phyloP scores from a whole-genome alignment of 1,284 basidiomycete species.

The Marasmius sp. region DNA sequence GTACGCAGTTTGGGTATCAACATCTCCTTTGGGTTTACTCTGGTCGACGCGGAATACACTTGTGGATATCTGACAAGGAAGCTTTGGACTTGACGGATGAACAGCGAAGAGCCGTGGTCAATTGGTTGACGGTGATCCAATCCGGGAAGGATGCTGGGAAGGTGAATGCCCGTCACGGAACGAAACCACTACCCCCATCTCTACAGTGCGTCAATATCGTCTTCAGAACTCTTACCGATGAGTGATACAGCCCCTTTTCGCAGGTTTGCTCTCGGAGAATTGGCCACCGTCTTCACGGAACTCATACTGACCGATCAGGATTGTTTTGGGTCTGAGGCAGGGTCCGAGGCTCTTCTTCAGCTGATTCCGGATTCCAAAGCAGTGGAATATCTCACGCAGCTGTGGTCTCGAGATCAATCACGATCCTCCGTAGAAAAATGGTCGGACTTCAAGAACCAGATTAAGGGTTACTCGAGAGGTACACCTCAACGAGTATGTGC shows the following conservation, averaged over 20 bases:
- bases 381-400: conserved; percentile 46
- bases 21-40: conserved; percentile 98
- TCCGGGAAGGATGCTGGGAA: conserved; percentile 83
- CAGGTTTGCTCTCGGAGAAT: conserved; percentile 53
- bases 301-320: conserved; percentile 87
- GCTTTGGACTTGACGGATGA: conserved; percentile 92
- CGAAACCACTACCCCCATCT: conserved; percentile 64
- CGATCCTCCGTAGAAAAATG: conserved; percentile 71
- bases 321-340: conserved; percentile 72
- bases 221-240: background rate
- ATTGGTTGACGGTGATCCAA: conserved; percentile 85
- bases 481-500: conserved; percentile 31
- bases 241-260: background rate
- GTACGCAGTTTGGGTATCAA: conserved; percentile 83
- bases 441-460: conserved; percentile 58
- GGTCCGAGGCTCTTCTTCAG: conserved; percentile 75
- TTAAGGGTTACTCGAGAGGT: conserved; percentile 32
- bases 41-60: conserved; percentile 95
- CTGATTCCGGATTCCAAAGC: conserved; percentile 69
- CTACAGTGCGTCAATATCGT: conserved; percentile 52
- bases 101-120: conserved; percentile 83
- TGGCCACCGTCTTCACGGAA: conserved; percentile 61
- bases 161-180: conserved; percentile 68
- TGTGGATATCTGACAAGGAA: conserved; percentile 92
- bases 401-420: conserved; percentile 64